A percentile compares a stretch with the other conserved stretches of the same genome.
Evolutionary conservation across 2,329 filamentous ascomycete genomes (phyloP).

Genomic region (Exophiala oligosperma): DNA sequence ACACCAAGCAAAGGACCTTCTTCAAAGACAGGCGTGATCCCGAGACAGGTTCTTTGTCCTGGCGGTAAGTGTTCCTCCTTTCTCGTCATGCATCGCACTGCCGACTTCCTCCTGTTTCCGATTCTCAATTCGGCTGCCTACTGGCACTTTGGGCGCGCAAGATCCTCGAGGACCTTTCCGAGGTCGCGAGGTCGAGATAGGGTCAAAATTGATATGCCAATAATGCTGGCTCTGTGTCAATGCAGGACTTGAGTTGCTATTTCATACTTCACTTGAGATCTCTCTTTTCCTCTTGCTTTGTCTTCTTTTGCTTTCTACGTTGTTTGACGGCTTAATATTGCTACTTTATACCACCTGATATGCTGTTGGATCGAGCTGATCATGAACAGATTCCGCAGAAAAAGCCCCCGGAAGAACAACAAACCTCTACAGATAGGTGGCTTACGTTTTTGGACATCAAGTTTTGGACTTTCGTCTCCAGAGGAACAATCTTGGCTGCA

Average conservation of each 20-base stretch:
- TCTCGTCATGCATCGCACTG: constrained; percentile 9
- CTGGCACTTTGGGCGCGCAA: constrained; percentile 5
- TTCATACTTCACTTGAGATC: background rate
- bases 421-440: constrained; percentile 3
- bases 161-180: constrained; percentile 4
- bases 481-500: constrained; percentile 20
- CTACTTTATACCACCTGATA: too few relatives aligned
- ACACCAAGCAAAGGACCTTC: constrained; percentile 15
- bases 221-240: background rate
- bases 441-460: constrained; percentile 16
- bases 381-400: constrained; percentile 25
- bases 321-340: too few relatives aligned
- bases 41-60: constrained; percentile 28
- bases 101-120: constrained; percentile 5
- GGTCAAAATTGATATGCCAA: constrained; percentile 1
- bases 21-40: constrained; percentile 15
- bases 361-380: constrained; percentile 9
- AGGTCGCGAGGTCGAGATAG: constrained; percentile 1
- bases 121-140: constrained; percentile 19
- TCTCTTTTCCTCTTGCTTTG: background rate
- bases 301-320: too few relatives aligned
- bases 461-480: constrained; percentile 24
- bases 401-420: constrained; percentile 14
- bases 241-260: too few relatives aligned
- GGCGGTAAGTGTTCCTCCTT: constrained; percentile 18